These are phyloP conservation scores for Alternaria arborescens DNA, from an alignment of 2,329 filamentous ascomycete genomes.

Conservation along the genomic window DNA sequence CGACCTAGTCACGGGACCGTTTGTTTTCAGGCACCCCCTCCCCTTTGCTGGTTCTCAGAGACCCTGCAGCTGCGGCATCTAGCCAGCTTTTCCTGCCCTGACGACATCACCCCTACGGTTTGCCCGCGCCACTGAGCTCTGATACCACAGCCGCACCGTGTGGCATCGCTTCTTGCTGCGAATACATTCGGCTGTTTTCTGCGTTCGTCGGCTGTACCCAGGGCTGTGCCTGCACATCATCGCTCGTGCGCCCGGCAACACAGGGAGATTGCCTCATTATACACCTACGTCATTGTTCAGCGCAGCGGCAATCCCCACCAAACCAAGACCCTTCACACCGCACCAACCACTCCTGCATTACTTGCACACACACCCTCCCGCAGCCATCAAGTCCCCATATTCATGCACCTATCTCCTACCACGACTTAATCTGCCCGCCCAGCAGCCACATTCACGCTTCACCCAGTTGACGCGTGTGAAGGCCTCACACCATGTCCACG, in stretches of 20 bases:
- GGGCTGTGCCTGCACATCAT: conserved; percentile 17
- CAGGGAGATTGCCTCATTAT: conserved; percentile 8
- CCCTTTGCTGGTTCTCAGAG: conserved; percentile 6
- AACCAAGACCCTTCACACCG: conserved; percentile 11
- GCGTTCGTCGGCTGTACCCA: conserved; percentile 1
- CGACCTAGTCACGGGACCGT: conserved; percentile 14
- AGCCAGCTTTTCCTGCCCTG: conserved; percentile 8
- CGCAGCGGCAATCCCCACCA: conserved; percentile 19
- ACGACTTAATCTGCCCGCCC: conserved; percentile 14
- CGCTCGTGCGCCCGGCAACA: conserved; percentile 4
- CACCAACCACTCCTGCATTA: conserved; percentile 14
- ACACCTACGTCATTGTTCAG: conserved; percentile 16
- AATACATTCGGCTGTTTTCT: not conserved
- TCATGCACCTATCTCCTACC: conserved; percentile 36
- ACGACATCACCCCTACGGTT: not conserved
- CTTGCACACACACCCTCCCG: conserved; percentile 1
- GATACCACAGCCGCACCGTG: not conserved
- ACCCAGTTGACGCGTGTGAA: conserved; percentile 13
- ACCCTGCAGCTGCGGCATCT: conserved; percentile 12
- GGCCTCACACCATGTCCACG: conserved; percentile 42
- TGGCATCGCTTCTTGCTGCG: conserved; percentile 1
- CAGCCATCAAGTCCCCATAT: conserved; percentile 24
- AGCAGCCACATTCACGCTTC: conserved; percentile 23
- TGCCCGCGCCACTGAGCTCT: not conserved
- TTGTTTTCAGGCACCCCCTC: not conserved